These are phyloP conservation scores for Vitis cinerea DNA, from an alignment of 164 flowering plant genomes.

Conservation along the genomic window DNA sequence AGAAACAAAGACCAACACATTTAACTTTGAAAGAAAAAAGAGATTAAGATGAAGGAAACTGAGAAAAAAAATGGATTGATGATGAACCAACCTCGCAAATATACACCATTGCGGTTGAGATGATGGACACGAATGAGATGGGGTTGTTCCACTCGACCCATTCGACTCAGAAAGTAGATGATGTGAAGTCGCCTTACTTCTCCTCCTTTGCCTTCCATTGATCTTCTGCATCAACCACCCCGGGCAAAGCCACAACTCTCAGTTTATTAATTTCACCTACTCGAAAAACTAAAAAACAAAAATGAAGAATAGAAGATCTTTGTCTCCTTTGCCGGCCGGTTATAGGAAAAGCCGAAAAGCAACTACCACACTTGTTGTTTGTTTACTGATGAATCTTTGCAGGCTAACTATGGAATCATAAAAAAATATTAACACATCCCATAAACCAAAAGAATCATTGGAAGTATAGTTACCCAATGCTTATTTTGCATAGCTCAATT, in stretches of 20 bases:
- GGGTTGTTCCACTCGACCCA: conserved; percentile 68
- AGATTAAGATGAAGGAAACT: background rate
- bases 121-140: conserved; percentile 79
- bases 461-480: conserved; percentile 26
- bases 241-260: background rate
- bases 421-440: background rate
- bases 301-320: conserved; percentile 2
- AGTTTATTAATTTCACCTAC: background rate
- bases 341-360: conserved; percentile 8
- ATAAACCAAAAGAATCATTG: conserved; percentile 21
- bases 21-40: background rate
- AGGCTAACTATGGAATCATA: conserved; percentile 5
- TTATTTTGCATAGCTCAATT: background rate
- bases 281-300: background rate
- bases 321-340: conserved; percentile 27
- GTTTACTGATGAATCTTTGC: conserved; percentile 4
- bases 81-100: conserved; percentile 43
- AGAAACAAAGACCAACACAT: background rate
- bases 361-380: conserved; percentile 1
- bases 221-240: conserved; percentile 5
- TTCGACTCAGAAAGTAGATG: conserved; percentile 63
- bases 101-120: conserved; percentile 44
- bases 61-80: background rate
- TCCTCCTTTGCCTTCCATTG: conserved; percentile 33
- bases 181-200: conserved; percentile 60